These are phyloP conservation scores for Hypericum androsaemum DNA, from an alignment of 345 rosid species.

Conservation along the genomic window DNA sequence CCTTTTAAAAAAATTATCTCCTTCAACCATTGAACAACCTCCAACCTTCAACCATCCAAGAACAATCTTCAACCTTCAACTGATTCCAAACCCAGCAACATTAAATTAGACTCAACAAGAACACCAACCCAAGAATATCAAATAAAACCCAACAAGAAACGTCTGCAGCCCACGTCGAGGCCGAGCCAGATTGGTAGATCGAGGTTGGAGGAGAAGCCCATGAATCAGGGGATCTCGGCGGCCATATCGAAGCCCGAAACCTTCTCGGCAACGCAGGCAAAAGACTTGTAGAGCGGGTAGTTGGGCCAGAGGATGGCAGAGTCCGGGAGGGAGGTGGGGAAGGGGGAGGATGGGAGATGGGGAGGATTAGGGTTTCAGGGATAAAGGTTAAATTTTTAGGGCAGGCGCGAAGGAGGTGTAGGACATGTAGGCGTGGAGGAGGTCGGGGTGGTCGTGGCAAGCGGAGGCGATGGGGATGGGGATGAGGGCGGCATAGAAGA, in stretches of 20 bases:
- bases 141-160: too few relatives aligned
- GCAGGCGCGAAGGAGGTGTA: conserved; percentile 78
- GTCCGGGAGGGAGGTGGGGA: conserved; percentile 52
- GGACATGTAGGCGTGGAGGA: conserved; percentile 74
- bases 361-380: conserved; percentile 77
- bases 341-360: conserved; percentile 41
- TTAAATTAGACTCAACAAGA: too few relatives aligned
- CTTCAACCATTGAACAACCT: too few relatives aligned
- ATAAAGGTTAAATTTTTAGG: conserved; percentile 58
- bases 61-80: too few relatives aligned
- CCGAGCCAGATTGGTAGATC: conserved; percentile 91
- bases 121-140: too few relatives aligned
- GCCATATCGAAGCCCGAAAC: conserved; percentile 60
- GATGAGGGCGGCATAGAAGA: conserved; percentile 60
- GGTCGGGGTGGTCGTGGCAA: conserved; percentile 79
- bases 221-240: conserved; percentile 39
- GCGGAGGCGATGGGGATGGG: conserved; percentile 88
- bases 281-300: conserved; percentile 53
- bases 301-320: conserved; percentile 58
- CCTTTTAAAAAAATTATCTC: too few relatives aligned
- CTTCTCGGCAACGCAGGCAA: conserved; percentile 50
- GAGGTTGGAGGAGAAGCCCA: conserved; percentile 49
- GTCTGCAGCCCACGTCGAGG: too few relatives aligned
- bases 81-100: too few relatives aligned
- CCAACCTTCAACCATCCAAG: too few relatives aligned